Base-by-base conservation (phyloP, 1,284 basidiomycete species). In the Grifola frondosa region DNA sequence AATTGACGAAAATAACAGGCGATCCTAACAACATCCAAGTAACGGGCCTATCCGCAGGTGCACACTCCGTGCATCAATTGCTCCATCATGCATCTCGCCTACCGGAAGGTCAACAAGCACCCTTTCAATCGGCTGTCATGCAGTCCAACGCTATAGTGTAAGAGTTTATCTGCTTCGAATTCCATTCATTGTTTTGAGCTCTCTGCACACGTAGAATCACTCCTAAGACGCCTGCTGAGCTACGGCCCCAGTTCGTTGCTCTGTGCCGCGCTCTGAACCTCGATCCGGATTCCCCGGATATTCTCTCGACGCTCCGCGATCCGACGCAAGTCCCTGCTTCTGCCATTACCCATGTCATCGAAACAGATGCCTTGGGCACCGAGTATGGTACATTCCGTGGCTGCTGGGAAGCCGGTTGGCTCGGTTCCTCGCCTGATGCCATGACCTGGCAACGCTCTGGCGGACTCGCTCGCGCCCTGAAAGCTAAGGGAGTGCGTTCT, bases 101-200 rank as follows among this genome's bases (percentile, higher is more conserved):
- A 11, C 80, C 84, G 0, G 60, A 70, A 6, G 78, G 77, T 10
- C 62, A 71, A 43, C 59, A 60, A 20, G 76, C 84, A 0, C 86
- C 87, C 0, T 85, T 89, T 57, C 70, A 73, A 17, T 80, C 80
- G 13, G 85, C 83, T 1, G 54, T 77, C 10, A 61, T 88, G 17
- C 83, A 86, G 54, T 88, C 84, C 5, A 90, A 90, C 54, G 81
- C 83, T 1, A 82, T 91, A 11, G 58, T 84, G 76, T 85, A 53
- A 37, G 77, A 34, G 23, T 15, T 24, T n/a, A n/a, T 39, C 21
- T 19, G 24, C 34, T n/a, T n/a, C n/a, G n/a, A n/a, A n/a, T n/a
- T n/a, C 38, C 29, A 15, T 23, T 17, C 19, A 25, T 23, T 19
- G 11, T 35, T 37, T 36, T 13, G 30, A 19, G 20, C 17, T 10